phyloP scores from a whole-genome alignment of 805 yeast genomes.

The Lipomyces orientalis region DNA sequence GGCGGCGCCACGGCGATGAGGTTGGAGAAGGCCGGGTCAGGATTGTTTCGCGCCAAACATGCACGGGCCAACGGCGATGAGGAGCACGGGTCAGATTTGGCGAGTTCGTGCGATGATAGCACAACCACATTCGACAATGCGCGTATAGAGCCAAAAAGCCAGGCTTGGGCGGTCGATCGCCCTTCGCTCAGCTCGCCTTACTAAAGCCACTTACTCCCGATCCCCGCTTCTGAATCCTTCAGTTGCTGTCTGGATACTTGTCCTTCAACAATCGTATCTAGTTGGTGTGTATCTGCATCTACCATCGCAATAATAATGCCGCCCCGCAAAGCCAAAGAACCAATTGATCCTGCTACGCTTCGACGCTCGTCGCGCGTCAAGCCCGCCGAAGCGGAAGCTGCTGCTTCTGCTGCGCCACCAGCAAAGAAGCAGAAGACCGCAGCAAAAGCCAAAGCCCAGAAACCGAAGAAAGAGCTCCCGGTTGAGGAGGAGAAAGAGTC shows the following conservation, averaged over 20 bases:
- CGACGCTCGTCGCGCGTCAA: constrained; percentile 29
- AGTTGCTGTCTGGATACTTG: neutral
- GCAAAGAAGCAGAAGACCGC: constrained; percentile 13
- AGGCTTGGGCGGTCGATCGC: neutral
- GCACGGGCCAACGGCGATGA: neutral
- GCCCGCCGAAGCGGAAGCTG: constrained; percentile 4
- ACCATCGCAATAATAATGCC: constrained; percentile 14
- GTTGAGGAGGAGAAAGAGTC: constrained; percentile 15
- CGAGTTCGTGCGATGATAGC: neutral
- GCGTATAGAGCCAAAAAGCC: neutral
- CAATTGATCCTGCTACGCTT: constrained; percentile 22
- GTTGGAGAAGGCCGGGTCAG: neutral
- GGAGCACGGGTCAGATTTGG: neutral
- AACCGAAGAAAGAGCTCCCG: constrained; percentile 16
- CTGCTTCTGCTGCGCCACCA: constrained; percentile 11
- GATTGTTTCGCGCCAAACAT: neutral
- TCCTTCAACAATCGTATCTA: neutral
- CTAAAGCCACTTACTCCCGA: neutral
- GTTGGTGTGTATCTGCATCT: neutral
- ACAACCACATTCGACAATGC: neutral
- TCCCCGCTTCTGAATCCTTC: neutral
- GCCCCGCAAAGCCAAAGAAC: constrained; percentile 19
- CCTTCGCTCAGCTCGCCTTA: neutral
- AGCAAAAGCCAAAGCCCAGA: constrained; percentile 25
- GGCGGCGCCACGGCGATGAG: too few relatives aligned